Percentiles rank a stretch among this genome's conserved stretches.
phyloP scores from a whole-genome alignment of 805 yeast species.

The Ogataea neopini region DNA sequence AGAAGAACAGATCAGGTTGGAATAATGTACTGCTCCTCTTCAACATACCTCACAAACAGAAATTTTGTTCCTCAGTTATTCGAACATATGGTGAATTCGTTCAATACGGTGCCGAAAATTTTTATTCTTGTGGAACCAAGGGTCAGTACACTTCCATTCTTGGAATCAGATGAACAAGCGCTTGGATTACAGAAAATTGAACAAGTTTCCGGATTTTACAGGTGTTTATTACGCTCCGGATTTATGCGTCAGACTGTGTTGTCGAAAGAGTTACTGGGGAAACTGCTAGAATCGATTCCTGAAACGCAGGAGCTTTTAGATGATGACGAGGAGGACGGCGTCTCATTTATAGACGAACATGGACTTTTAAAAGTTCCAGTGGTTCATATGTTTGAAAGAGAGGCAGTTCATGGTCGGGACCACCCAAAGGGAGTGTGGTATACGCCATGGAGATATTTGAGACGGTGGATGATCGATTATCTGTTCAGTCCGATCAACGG shows the following conservation, averaged over 20 bases:
- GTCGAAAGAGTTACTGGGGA: slow-evolving; percentile 22
- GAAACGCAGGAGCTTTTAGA: slow-evolving; percentile 14
- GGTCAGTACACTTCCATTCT: slow-evolving; percentile 44
- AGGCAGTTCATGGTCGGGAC: slow-evolving; percentile 20
- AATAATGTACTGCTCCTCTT: slow-evolving; percentile 42
- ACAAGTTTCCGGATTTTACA: slow-evolving; percentile 45
- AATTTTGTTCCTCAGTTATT: slow-evolving; percentile 48
- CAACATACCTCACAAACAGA: slow-evolving; percentile 41
- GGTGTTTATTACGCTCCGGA: slow-evolving; percentile 51
- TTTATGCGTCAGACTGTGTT: slow-evolving; percentile 43
- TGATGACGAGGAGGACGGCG: slow-evolving; percentile 10
- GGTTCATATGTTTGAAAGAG: slow-evolving; percentile 31
- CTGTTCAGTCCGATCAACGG: slow-evolving; percentile 23
- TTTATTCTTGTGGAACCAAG: slow-evolving; percentile 46
- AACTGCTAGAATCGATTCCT: slow-evolving; percentile 20
- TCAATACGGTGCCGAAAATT: slow-evolving; percentile 44
- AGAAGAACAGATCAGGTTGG: slow-evolving; percentile 39
- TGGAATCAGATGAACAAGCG: slow-evolving; percentile 40
- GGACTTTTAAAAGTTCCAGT: slow-evolving; percentile 21
- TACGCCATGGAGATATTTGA: slow-evolving; percentile 7
- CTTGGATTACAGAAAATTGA: slow-evolving; percentile 41
- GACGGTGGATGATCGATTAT: slow-evolving; percentile 17
- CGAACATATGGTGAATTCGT: slow-evolving; percentile 39
- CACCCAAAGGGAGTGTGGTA: slow-evolving; percentile 6
- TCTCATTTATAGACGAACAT: slow-evolving; percentile 11